Conservation (phyloP, 768 basidiomycete species). For the Auricularia auricula-judae region DNA sequence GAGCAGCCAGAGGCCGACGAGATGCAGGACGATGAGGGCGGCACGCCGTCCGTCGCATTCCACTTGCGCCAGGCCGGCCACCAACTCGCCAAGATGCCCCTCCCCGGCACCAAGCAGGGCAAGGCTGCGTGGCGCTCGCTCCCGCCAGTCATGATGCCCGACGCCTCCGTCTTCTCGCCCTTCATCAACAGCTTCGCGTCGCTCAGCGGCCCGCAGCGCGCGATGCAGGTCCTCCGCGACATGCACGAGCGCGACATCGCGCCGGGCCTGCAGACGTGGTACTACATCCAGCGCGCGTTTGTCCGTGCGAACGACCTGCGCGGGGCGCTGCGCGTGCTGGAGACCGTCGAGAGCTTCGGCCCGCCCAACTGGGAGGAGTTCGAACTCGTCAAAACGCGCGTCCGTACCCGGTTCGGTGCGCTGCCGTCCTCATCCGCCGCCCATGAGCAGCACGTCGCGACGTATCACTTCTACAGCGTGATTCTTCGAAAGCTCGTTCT, state of each 20-base stretch:
- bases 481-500: not conserved
- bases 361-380: not conserved
- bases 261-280: slow-evolving; percentile 33
- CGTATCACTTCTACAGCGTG: not conserved
- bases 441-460: not conserved
- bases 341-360: not conserved
- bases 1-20: not conserved
- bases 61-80: too few species aligned
- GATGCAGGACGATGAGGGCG: not conserved
- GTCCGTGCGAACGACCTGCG: not conserved
- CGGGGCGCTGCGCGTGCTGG: not conserved
- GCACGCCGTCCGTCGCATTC: not conserved
- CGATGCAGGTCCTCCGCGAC: slow-evolving; percentile 35
- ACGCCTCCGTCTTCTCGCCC: slow-evolving; percentile 36
- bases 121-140: not conserved
- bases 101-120: too few species aligned
- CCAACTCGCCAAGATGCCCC: too few species aligned
- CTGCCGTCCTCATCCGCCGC: not conserved
- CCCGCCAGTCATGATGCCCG: slow-evolving; percentile 12
- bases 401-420: not conserved
- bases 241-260: slow-evolving; percentile 36
- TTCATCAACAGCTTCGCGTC: slow-evolving; percentile 36
- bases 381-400: not conserved
- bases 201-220: slow-evolving; percentile 20
- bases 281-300: not conserved